Conservation (phyloP, 2,329 filamentous ascomycete genomes). For the Fusarium dlaminii region DNA sequence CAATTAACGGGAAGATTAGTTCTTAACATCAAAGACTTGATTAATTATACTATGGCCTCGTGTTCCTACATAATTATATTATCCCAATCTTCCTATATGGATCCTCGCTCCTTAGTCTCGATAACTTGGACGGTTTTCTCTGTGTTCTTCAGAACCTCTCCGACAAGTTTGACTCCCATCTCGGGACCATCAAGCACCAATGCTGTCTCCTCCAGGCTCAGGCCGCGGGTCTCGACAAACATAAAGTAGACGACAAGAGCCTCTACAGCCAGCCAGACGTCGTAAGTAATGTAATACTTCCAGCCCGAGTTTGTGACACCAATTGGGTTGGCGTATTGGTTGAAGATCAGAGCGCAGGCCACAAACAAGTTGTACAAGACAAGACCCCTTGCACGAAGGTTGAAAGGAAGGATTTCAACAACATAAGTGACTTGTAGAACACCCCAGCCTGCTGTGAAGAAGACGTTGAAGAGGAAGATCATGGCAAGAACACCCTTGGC, state of each 20-base stretch:
- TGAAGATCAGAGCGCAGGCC: constrained; percentile 5
- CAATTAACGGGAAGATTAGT: background rate
- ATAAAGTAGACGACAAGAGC: constrained; percentile 10
- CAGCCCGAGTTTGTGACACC: background rate
- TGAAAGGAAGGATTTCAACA: constrained; percentile 5
- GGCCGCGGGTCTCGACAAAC: constrained; percentile 2
- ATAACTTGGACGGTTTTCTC: constrained; percentile 5
- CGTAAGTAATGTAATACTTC: constrained; percentile 18
- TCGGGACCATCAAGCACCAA: constrained; percentile 49
- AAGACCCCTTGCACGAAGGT: constrained; percentile 1
- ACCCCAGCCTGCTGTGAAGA: constrained; percentile 16
- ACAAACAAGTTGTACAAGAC: constrained; percentile 5
- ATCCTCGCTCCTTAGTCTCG: background rate
- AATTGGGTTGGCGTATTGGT: constrained; percentile 14
- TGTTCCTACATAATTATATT: too few relatives aligned
- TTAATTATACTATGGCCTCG: too few relatives aligned
- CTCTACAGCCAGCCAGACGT: constrained; percentile 6
- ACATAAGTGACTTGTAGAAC: constrained; percentile 14
- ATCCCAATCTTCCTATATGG: accelerated
- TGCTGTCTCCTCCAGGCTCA: constrained; percentile 11
- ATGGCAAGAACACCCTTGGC: constrained; percentile 17
- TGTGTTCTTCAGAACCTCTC: background rate
- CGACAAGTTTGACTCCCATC: constrained; percentile 4
- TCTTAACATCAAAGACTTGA: accelerated
- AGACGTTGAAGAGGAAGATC: constrained; percentile 17